Evolutionary conservation across 2,329 filamentous ascomycete genomes (phyloP), one percentile per base, ranked within the genome.

Genomic region (Chaetomiaceae sp.): DNA sequence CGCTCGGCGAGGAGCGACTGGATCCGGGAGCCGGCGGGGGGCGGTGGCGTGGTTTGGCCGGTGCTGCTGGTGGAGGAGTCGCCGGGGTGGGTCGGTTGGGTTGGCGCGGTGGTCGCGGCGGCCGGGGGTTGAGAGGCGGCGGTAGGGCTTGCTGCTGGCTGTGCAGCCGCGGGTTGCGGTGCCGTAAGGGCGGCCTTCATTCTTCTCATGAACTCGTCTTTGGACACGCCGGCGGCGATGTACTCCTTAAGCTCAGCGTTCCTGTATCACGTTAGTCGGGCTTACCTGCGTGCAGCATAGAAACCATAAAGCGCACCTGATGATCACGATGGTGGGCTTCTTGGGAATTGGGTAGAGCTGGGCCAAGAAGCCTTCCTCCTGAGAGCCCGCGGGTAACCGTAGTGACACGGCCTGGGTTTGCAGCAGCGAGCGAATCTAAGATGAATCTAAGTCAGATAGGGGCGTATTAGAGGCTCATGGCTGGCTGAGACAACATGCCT

Each of bases 311-410:
- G 60, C 74, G 42, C 69, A 84, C 78, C 83, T 80, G 56, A 95
- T 90, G 17, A 94, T 71, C 14, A 95, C 76, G 8, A 95, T 67
- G 1, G 85, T 85, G 0, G 91, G 90, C n/a, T 81, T 80, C 55
- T 80, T 80, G 1, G 79, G 76, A n/a, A 95, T 70, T 0, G 88
- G 86, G 58, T 88, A 94, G 58, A 95, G 86, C 37, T 87, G 86
- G 9, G 83, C 78, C 12, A 97, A 72, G 59, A 88, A 94, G 6
- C 78, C 81, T 9, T 88, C 88, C 69, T 95, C 89, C 54, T 85
- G 78, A 2, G 86, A 89, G 18, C 83, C 86, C 15, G 83, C 80
- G 27, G 74, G 66, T 18, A 96, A 72, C 41, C 83, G 79, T 18
- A 96, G 71, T 7, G 84, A 68, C 17, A 96, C 73, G 3, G 87